These are phyloP conservation scores for Apophysomyces elegans DNA, from an alignment of 371 early-diverging fungal genomes.

Conservation along the genomic window DNA sequence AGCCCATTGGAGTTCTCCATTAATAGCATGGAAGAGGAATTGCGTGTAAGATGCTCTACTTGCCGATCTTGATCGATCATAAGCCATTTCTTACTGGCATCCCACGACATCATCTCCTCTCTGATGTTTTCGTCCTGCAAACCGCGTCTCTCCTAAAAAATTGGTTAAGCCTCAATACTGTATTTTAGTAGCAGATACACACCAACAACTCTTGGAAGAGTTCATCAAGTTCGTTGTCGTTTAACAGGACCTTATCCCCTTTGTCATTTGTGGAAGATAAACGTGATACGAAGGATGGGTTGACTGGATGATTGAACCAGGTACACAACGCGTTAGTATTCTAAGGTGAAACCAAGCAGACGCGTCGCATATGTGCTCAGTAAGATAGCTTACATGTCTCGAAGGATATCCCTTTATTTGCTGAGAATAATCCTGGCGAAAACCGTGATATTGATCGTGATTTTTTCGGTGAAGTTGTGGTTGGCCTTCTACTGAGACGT, in stretches of 20 bases:
- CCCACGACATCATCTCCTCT: slow-evolving; percentile 34
- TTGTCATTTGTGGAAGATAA: background rate
- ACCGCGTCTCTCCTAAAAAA: slow-evolving; percentile 35
- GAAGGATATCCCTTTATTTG: background rate
- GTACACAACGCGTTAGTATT: background rate
- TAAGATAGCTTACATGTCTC: background rate
- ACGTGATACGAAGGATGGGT: background rate
- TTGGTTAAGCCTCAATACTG: background rate
- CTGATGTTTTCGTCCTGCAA: slow-evolving; percentile 36
- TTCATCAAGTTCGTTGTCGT: background rate
- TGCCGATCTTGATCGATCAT: slow-evolving; percentile 49
- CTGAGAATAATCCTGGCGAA: background rate
- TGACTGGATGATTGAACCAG: background rate
- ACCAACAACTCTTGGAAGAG: background rate
- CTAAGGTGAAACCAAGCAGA: background rate
- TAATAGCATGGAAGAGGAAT: background rate
- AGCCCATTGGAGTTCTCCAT: slow-evolving; percentile 11
- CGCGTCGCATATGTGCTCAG: background rate
- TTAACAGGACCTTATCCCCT: background rate
- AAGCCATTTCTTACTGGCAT: slow-evolving; percentile 48
- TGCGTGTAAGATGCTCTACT: slow-evolving; percentile 36
- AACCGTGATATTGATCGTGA: background rate
- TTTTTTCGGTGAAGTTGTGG: background rate
- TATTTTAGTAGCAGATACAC: background rate
- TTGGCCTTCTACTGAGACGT: background rate